Percentiles rank a stretch among this genome's conserved stretches.
Evolutionary conservation across 2,329 filamentous ascomycete species (phyloP).

Genomic region (Exophiala xenobiotica): DNA sequence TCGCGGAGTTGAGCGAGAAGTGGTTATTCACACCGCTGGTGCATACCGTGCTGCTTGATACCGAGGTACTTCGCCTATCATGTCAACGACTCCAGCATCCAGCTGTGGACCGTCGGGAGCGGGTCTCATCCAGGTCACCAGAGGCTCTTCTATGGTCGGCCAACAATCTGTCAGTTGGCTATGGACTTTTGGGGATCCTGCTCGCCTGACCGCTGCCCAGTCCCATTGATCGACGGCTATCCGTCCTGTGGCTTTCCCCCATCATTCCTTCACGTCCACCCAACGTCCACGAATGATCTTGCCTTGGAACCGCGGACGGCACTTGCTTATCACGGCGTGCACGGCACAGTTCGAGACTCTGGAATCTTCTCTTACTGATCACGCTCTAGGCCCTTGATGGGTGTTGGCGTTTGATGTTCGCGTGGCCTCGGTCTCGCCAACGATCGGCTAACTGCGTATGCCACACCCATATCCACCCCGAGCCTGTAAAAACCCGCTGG

Average conservation of each 20-base stretch:
- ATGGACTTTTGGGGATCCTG: too few species aligned
- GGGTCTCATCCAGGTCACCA: too few species aligned
- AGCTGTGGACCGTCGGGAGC: too few species aligned
- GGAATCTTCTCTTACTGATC: too few species aligned
- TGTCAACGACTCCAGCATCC: neutral
- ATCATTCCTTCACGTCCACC: too few species aligned
- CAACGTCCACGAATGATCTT: too few species aligned
- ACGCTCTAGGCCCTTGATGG: neutral
- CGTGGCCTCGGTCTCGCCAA: neutral
- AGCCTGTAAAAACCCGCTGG: neutral
- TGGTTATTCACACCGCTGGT: neutral
- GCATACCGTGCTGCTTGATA: neutral
- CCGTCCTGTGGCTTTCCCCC: too few species aligned
- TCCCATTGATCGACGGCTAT: too few species aligned
- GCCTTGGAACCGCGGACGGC: neutral
- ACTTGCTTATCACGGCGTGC: neutral
- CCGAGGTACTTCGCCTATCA: neutral
- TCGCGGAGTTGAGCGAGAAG: too few species aligned
- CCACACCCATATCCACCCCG: neutral
- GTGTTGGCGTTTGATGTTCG: too few species aligned
- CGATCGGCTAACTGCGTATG: neutral
- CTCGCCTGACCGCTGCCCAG: too few species aligned
- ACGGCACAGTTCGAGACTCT: too few species aligned
- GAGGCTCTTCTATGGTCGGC: constrained; percentile 11
- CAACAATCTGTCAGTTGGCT: neutral